A percentile compares a stretch with the other conserved stretches of the same genome.
Evolutionary conservation across 2,329 filamentous ascomycete genomes (phyloP).

Genomic region (Graphilbum sp.): DNA sequence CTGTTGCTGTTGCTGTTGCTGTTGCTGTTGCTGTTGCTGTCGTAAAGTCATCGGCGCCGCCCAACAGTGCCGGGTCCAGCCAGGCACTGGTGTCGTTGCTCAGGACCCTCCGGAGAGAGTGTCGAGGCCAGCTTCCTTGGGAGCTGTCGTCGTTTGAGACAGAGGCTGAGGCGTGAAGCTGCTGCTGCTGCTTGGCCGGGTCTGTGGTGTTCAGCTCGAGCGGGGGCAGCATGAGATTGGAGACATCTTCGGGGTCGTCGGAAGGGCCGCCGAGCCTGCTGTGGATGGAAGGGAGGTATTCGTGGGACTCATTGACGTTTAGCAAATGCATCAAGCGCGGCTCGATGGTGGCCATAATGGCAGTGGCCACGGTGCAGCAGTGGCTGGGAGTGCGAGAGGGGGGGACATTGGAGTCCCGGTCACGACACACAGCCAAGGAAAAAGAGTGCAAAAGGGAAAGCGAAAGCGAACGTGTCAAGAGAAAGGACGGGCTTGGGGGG

Average conservation of each 20-base stretch:
- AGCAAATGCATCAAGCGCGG: constrained; percentile 49
- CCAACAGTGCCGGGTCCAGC: background rate
- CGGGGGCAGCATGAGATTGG: constrained; percentile 26
- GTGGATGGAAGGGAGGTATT: constrained; percentile 14
- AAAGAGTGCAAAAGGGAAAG: constrained; percentile 6
- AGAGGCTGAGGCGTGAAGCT: background rate
- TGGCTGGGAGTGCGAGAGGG: constrained; percentile 13
- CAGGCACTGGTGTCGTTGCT: background rate
- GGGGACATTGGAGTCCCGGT: constrained; percentile 19
- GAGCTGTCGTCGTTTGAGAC: background rate
- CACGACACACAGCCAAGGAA: background rate
- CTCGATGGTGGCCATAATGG: constrained; percentile 48
- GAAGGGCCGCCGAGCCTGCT: constrained; percentile 25
- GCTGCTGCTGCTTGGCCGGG: constrained; percentile 14
- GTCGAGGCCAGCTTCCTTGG: constrained; percentile 1
- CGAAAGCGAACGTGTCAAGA: too few relatives aligned
- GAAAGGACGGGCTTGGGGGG: too few relatives aligned
- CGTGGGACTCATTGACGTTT: constrained; percentile 31
- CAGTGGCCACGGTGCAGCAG: constrained; percentile 40
- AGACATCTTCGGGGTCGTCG: constrained; percentile 1
- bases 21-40: too few relatives aligned
- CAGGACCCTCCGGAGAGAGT: constrained; percentile 4
- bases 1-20: too few relatives aligned
- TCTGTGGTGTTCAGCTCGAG: constrained; percentile 33
- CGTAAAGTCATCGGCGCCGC: constrained; percentile 21